Conservation (phyloP, 768 basidiomycete genomes). For the Kwoniella europaea region DNA sequence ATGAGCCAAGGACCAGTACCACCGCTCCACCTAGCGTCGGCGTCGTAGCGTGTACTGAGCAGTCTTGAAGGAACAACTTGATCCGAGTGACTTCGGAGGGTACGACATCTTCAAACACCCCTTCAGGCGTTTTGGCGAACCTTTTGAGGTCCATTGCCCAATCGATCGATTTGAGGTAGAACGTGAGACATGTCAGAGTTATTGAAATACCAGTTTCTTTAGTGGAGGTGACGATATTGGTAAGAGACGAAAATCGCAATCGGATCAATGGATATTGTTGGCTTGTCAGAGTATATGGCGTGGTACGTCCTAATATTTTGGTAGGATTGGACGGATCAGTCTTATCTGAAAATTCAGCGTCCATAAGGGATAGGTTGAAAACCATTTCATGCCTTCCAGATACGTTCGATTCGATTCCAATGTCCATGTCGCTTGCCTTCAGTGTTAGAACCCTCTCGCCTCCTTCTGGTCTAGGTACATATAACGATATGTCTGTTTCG, state of each 20-base stretch:
- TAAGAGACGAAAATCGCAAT: conserved; percentile 70
- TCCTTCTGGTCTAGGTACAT: conserved; percentile 61
- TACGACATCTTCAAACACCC: conserved; percentile 90
- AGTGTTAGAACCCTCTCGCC: conserved; percentile 59
- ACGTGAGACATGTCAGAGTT: conserved; percentile 69
- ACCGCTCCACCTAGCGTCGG: conserved; percentile 69
- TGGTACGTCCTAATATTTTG: conserved; percentile 66
- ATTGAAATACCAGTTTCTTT: conserved; percentile 79
- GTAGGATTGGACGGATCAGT: conserved; percentile 55
- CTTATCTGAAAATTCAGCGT: conserved; percentile 66
- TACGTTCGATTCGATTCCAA: conserved; percentile 70
- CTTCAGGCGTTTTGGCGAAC: conserved; percentile 83
- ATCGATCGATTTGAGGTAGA: conserved; percentile 67
- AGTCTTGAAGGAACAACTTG: conserved; percentile 69
- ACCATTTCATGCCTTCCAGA: conserved; percentile 77
- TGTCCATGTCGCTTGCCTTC: conserved; percentile 67
- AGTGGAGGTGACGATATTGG: conserved; percentile 66
- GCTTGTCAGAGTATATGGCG: conserved; percentile 63
- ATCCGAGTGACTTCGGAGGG: conserved; percentile 84
- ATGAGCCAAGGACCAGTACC: conserved; percentile 69
- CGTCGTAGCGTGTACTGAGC: conserved; percentile 69
- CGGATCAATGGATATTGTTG: conserved; percentile 39
- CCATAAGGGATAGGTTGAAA: conserved; percentile 69
- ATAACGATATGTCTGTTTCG: conserved; percentile 62
- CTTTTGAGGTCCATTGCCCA: conserved; percentile 68